Evolutionary conservation across 805 yeast genomes (phyloP).

Genomic region (Saccharomyces paradoxus): DNA sequence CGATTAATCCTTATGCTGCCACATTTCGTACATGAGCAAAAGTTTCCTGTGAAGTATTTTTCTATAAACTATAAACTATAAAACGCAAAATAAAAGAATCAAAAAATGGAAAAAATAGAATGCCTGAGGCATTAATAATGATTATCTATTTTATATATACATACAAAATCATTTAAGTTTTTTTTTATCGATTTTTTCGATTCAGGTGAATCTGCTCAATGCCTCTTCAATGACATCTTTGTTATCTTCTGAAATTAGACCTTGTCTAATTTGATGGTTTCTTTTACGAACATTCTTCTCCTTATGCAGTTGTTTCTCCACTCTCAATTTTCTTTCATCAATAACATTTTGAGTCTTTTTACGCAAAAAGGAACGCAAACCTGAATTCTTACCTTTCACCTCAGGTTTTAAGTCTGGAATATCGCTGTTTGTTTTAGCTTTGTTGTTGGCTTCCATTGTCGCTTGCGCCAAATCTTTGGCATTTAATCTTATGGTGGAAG

Average conservation of each 20-base stretch:
- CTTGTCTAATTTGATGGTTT: slow-evolving; percentile 36
- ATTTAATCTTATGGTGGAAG: slow-evolving; percentile 53
- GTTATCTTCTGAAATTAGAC: slow-evolving; percentile 48
- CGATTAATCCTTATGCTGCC: background rate
- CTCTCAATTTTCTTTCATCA: slow-evolving; percentile 72
- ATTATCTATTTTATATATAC: background rate
- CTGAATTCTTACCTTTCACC: slow-evolving; percentile 73
- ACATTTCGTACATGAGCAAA: background rate
- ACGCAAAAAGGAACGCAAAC: slow-evolving; percentile 69
- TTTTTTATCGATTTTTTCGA: background rate
- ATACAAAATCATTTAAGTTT: background rate
- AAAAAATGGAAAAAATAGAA: background rate
- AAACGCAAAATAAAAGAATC: background rate
- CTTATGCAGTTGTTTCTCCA: slow-evolving; percentile 61
- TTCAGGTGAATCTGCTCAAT: slow-evolving; percentile 31
- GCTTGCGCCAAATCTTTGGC: slow-evolving; percentile 48
- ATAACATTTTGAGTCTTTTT: slow-evolving; percentile 79
- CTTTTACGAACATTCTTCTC: slow-evolving; percentile 67
- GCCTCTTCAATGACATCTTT: slow-evolving; percentile 36
- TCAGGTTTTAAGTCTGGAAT: slow-evolving; percentile 58
- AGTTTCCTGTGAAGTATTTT: background rate
- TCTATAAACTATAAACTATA: background rate
- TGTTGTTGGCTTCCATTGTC: slow-evolving; percentile 28
- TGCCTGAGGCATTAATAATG: background rate
- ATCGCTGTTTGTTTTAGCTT: slow-evolving; percentile 35